Percentiles rank a stretch among this genome's conserved stretches.
Conservation (phyloP, 345 rosid genomes). For the Eucalyptus caleyi region DNA sequence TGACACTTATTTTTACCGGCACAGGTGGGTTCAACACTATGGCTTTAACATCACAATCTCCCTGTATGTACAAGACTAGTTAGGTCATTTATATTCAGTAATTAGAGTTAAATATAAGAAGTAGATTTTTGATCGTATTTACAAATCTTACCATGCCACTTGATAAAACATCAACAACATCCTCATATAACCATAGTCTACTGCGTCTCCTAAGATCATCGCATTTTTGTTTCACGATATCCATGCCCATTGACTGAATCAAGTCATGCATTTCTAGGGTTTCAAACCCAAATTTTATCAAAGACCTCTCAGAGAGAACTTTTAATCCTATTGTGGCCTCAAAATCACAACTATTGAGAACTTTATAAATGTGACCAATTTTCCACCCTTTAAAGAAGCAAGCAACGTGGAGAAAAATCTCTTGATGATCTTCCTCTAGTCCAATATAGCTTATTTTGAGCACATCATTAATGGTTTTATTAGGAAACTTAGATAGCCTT, state of each 20-base stretch:
- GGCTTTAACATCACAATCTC: too few species aligned
- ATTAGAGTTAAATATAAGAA: too few species aligned
- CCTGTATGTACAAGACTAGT: too few species aligned
- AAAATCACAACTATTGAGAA: not conserved
- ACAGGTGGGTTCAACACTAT: too few species aligned
- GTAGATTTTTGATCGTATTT: not conserved
- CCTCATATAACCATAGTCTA: not conserved
- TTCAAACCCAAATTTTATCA: accelerated
- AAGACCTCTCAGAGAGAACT: not conserved
- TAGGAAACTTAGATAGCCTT: not conserved
- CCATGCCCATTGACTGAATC: not conserved
- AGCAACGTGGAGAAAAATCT: not conserved
- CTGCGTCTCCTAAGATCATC: not conserved
- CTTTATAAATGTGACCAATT: accelerated
- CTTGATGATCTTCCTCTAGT: not conserved
- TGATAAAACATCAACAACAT: not conserved
- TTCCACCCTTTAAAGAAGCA: not conserved
- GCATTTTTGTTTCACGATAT: not conserved
- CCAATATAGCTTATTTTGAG: not conserved
- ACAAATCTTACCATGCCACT: not conserved
- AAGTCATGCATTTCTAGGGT: not conserved
- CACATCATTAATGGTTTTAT: accelerated
- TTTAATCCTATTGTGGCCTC: not conserved
- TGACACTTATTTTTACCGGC: accelerated
- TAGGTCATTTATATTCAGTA: too few species aligned